Conservation (phyloP, 2,329 filamentous ascomycete genomes). For the Trichoderma semiorbis region DNA sequence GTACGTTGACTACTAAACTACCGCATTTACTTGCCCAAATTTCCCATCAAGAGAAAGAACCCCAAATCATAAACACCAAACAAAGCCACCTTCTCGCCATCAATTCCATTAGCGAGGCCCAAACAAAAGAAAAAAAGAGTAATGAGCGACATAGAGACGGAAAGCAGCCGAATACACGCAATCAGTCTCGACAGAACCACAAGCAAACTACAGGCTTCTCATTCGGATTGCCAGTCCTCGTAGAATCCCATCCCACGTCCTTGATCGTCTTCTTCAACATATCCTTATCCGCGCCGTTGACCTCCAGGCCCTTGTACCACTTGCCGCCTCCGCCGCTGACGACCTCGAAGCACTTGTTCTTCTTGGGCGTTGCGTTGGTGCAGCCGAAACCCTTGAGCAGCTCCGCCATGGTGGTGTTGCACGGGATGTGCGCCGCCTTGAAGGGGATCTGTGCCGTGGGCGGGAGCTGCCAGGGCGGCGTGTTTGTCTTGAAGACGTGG, state of each 20-base stretch:
- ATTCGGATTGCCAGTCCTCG: slow-evolving; percentile 44
- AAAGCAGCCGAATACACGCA: background rate
- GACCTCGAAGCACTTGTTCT: slow-evolving; percentile 57
- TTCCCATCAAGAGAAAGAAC: background rate
- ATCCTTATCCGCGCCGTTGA: slow-evolving; percentile 48
- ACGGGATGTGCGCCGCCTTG: slow-evolving; percentile 51
- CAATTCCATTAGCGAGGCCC: background rate
- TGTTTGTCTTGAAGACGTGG: slow-evolving; percentile 52
- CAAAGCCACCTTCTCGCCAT: background rate
- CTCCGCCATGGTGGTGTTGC: slow-evolving; percentile 50
- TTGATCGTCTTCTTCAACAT: slow-evolving; percentile 48
- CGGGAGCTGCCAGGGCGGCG: slow-evolving; percentile 52
- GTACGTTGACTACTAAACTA: background rate
- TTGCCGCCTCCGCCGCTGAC: slow-evolving; percentile 51
- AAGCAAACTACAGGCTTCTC: slow-evolving; percentile 57
- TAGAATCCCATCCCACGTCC: slow-evolving; percentile 57
- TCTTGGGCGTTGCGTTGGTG: slow-evolving; percentile 45
- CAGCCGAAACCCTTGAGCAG: slow-evolving; percentile 59
- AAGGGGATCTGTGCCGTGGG: slow-evolving; percentile 43
- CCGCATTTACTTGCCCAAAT: background rate
- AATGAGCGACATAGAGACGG: background rate
- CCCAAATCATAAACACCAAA: background rate
- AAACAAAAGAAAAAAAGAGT: background rate
- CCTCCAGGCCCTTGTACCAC: slow-evolving; percentile 56
- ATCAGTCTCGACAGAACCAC: slow-evolving; percentile 53